Conservation (phyloP, 2,329 filamentous ascomycete species). For the Phialophora chinensis region DNA sequence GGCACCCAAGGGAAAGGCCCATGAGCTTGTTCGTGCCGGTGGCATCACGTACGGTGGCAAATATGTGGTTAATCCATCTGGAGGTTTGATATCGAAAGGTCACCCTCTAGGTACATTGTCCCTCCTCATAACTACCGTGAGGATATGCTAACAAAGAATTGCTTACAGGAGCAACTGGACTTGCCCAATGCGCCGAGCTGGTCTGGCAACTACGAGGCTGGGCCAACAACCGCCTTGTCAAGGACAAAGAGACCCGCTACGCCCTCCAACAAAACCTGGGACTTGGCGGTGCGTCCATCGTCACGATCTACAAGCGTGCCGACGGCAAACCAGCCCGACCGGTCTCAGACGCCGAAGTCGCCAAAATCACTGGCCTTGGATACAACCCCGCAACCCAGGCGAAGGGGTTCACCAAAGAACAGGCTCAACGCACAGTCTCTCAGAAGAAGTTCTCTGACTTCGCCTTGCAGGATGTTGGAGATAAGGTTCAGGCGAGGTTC, state of each 20-base stretch:
- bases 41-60: constrained; percentile 89
- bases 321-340: constrained; percentile 65
- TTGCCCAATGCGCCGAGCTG: too few relatives aligned
- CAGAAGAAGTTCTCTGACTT: constrained; percentile 72
- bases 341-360: constrained; percentile 63
- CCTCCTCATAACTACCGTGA: too few relatives aligned
- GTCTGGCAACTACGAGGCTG: too few relatives aligned
- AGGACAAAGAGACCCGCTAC: background rate
- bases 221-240: too few relatives aligned
- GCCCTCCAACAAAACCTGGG: constrained; percentile 90
- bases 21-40: constrained; percentile 83
- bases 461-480: constrained; percentile 75
- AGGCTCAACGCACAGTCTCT: constrained; percentile 71
- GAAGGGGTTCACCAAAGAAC: constrained; percentile 79
- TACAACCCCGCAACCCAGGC: constrained; percentile 94
- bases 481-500: constrained; percentile 73
- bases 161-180: too few relatives aligned
- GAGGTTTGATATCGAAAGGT: constrained; percentile 92
- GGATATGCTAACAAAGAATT: too few relatives aligned
- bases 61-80: constrained; percentile 87
- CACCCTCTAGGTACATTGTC: constrained; percentile 68
- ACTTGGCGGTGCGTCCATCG: constrained; percentile 85
- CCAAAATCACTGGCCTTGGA: constrained; percentile 69
- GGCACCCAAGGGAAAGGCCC: constrained; percentile 51
- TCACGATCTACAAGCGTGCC: constrained; percentile 83